Evolutionary conservation across 352 stramenopile species (phyloP).

Genomic region (Pythium utonaiense): DNA sequence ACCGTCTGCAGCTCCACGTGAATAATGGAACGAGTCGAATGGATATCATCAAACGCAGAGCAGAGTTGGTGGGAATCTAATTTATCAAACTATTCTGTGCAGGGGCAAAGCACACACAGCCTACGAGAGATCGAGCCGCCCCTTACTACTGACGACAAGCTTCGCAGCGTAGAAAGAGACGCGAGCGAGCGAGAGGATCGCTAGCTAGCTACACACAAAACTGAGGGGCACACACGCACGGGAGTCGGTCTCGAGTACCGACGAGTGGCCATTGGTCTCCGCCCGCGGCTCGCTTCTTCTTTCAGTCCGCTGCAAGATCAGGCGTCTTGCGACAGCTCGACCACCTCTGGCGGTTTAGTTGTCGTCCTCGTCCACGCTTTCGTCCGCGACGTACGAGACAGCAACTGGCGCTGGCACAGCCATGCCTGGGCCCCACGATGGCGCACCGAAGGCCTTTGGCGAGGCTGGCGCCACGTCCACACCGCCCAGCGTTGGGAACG

Average conservation of each 20-base stretch:
- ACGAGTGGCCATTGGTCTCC: neutral
- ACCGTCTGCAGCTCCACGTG: neutral
- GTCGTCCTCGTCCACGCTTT: constrained; percentile 18
- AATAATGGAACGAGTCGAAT: neutral
- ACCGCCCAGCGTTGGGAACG: constrained; percentile 77
- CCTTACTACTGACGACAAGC: constrained; percentile 1
- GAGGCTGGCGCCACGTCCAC: constrained; percentile 30
- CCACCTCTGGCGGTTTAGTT: constrained; percentile 21
- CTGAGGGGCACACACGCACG: constrained; percentile 35
- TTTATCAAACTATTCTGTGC: constrained; percentile 31
- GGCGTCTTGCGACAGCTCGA: constrained; percentile 22
- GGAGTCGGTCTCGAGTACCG: constrained; percentile 28
- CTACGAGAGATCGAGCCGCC: neutral
- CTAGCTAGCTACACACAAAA: constrained; percentile 13
- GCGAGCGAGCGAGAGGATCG: neutral
- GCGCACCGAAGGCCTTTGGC: constrained; percentile 12
- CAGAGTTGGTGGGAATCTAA: constrained; percentile 23
- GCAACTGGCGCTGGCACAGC: constrained; percentile 29
- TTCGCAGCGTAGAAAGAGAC: neutral
- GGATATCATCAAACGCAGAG: neutral
- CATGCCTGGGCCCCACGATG: constrained; percentile 60
- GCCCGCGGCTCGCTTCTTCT: neutral
- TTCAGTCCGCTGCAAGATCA: neutral
- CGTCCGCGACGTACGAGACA: constrained; percentile 25
- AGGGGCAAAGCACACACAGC: constrained; percentile 1